Conservation (phyloP, 176 grass and related monocot genomes). For the Elaeis guineensis region DNA sequence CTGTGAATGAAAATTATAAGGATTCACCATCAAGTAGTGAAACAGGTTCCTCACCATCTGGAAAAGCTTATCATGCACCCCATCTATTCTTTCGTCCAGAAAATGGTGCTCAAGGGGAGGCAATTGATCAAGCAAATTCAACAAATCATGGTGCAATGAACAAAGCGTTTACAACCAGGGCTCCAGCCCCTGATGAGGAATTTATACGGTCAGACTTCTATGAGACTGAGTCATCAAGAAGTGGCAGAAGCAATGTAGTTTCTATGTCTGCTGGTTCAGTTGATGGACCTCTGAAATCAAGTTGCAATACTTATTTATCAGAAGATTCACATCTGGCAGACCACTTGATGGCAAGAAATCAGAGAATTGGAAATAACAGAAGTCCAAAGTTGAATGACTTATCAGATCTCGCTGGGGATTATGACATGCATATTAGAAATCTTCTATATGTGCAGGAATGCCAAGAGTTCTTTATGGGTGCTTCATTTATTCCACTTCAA, state of each 20-base stretch:
- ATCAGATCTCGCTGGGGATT: constrained; percentile 55
- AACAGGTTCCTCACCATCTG: constrained; percentile 22
- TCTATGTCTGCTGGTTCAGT: not conserved
- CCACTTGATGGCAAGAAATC: constrained; percentile 12
- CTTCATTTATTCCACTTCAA: constrained; percentile 28
- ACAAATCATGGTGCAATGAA: not conserved
- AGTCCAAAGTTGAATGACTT: constrained; percentile 24
- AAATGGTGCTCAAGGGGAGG: constrained; percentile 15
- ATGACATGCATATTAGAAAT: constrained; percentile 34
- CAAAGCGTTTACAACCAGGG: constrained; percentile 11
- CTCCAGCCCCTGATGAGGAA: constrained; percentile 6
- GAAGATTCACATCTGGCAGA: constrained; percentile 24
- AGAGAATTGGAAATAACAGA: constrained; percentile 24
- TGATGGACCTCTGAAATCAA: constrained; percentile 3
- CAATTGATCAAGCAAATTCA: constrained; percentile 4
- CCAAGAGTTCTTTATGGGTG: constrained; percentile 28
- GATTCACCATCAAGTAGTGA: constrained; percentile 21
- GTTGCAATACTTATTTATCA: constrained; percentile 4
- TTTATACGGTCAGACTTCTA: not conserved
- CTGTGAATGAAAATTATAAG: constrained; percentile 24
- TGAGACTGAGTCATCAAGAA: constrained; percentile 17
- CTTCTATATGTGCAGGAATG: constrained; percentile 35
- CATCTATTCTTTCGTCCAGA: constrained; percentile 27
- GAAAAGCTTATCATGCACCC: constrained; percentile 19
- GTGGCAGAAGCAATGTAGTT: not conserved